These are phyloP conservation scores for Neonectria punicea DNA, from an alignment of 2,329 filamentous ascomycete genomes.

Conservation along the genomic window DNA sequence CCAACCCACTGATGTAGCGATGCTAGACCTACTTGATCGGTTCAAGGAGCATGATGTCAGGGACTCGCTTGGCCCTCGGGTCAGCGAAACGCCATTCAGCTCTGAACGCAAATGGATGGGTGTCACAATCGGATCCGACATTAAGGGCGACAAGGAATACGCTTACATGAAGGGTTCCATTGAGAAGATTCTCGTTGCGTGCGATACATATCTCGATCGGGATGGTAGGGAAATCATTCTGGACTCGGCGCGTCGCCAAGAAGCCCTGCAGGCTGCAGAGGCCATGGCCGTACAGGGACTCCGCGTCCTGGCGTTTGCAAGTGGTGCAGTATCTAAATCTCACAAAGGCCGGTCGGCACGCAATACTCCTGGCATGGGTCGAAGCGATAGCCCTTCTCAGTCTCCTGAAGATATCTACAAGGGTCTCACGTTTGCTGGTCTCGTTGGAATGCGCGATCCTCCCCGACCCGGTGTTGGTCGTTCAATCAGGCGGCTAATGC, in stretches of 20 bases:
- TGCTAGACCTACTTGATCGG: slow-evolving; percentile 90
- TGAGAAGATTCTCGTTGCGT: slow-evolving; percentile 85
- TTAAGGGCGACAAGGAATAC: slow-evolving; percentile 74
- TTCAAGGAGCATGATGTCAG: slow-evolving; percentile 93
- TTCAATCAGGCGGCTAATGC: slow-evolving; percentile 89
- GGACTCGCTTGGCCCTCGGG: slow-evolving; percentile 82
- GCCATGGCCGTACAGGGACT: slow-evolving; percentile 89
- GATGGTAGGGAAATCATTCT: slow-evolving; percentile 89
- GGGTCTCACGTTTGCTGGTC: slow-evolving; percentile 86
- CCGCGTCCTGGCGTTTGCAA: slow-evolving; percentile 92
- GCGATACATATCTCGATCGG: slow-evolving; percentile 88
- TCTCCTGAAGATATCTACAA: slow-evolving; percentile 78
- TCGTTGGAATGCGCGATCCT: slow-evolving; percentile 98
- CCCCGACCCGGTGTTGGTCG: slow-evolving; percentile 89
- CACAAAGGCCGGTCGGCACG: slow-evolving; percentile 57
- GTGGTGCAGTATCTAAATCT: slow-evolving; percentile 71
- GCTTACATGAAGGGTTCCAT: slow-evolving; percentile 97
- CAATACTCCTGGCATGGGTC: slow-evolving; percentile 62
- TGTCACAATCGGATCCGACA: slow-evolving; percentile 78
- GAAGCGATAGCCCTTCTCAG: slow-evolving; percentile 55
- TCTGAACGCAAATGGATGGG: slow-evolving; percentile 99
- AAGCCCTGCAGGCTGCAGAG: slow-evolving; percentile 83
- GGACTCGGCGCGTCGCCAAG: slow-evolving; percentile 78
- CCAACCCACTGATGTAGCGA: slow-evolving; percentile 97
- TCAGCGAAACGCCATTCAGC: slow-evolving; percentile 92